Evolutionary conservation across 2,329 filamentous ascomycete genomes (phyloP).

Genomic region (Rhexocercosporidium sp.): DNA sequence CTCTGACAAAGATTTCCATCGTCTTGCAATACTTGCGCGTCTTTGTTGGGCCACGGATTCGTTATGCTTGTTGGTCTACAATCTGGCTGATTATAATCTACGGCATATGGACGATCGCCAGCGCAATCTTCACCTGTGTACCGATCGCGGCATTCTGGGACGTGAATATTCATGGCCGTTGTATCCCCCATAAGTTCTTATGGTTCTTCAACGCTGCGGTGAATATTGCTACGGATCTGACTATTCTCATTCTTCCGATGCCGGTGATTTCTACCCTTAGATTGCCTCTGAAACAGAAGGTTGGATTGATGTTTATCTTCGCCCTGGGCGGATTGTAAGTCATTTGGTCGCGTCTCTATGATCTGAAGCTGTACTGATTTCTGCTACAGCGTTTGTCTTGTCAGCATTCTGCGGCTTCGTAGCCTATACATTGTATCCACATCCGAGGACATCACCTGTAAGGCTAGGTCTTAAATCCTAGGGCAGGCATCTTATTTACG

Average conservation of each 20-base stretch:
- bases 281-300: slow-evolving; percentile 12
- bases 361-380: neutral
- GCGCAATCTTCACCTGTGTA: slow-evolving; percentile 6
- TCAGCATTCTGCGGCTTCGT: neutral
- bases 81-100: slow-evolving; percentile 19
- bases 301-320: slow-evolving; percentile 8
- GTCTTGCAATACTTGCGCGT: slow-evolving; percentile 46
- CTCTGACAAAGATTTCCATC: slow-evolving; percentile 45
- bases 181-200: neutral
- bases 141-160: slow-evolving; percentile 11
- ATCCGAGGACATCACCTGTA: slow-evolving; percentile 1
- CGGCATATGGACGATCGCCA: neutral
- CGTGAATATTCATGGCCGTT: slow-evolving; percentile 6
- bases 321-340: neutral
- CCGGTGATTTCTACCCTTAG: slow-evolving; percentile 4
- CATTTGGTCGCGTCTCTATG: neutral
- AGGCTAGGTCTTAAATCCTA: neutral
- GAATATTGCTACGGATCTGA: slow-evolving; percentile 11
- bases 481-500: neutral
- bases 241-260: slow-evolving; percentile 12
- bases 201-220: slow-evolving; percentile 6
- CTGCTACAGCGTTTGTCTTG: neutral
- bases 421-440: neutral
- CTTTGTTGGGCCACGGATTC: slow-evolving; percentile 40
- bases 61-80: slow-evolving; percentile 15